A percentile compares a stretch with the other conserved stretches of the same genome.
phyloP scores from a whole-genome alignment of 2,329 filamentous ascomycete genomes.

The Tolypocladium ophioglossoides region DNA sequence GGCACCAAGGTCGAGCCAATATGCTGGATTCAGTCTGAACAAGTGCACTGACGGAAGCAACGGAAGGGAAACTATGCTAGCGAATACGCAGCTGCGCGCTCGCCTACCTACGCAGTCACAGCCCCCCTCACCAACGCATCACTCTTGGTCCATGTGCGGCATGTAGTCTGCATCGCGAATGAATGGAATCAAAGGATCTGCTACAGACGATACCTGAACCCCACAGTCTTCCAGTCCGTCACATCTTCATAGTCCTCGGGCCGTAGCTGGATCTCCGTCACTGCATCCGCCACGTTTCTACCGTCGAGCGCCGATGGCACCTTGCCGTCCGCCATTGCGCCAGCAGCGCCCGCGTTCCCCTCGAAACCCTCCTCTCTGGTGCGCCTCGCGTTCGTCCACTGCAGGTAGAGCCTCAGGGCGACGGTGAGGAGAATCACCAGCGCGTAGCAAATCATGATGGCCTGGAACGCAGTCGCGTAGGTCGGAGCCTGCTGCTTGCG shows the following conservation, averaged over 20 bases:
- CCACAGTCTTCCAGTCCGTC: slow-evolving; percentile 48
- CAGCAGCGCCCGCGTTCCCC: slow-evolving; percentile 31
- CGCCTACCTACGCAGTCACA: no score
- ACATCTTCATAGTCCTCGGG: slow-evolving; percentile 43
- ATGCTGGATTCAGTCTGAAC: no score
- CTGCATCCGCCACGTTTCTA: slow-evolving; percentile 17
- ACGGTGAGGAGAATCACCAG: slow-evolving; percentile 34
- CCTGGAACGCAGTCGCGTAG: slow-evolving; percentile 42
- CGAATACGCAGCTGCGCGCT: no score
- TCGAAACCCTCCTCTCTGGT: slow-evolving; percentile 30
- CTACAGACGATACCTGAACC: slow-evolving; percentile 47
- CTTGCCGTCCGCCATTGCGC: slow-evolving; percentile 26
- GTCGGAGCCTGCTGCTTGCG: slow-evolving; percentile 34
- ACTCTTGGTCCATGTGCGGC: no score
- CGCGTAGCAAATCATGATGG: slow-evolving; percentile 46
- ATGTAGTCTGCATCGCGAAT: no score
- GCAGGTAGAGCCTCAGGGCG: slow-evolving; percentile 35
- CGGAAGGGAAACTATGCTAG: no score
- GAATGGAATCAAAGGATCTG: background rate
- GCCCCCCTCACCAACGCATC: no score
- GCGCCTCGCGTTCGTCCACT: slow-evolving; percentile 32
- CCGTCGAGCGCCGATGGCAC: slow-evolving; percentile 16
- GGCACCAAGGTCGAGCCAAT: no score
- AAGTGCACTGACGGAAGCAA: no score
- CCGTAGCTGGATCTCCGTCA: slow-evolving; percentile 25